Base-by-base conservation (phyloP, 345 rosid genomes). In the Streptanthus diversifolius region DNA sequence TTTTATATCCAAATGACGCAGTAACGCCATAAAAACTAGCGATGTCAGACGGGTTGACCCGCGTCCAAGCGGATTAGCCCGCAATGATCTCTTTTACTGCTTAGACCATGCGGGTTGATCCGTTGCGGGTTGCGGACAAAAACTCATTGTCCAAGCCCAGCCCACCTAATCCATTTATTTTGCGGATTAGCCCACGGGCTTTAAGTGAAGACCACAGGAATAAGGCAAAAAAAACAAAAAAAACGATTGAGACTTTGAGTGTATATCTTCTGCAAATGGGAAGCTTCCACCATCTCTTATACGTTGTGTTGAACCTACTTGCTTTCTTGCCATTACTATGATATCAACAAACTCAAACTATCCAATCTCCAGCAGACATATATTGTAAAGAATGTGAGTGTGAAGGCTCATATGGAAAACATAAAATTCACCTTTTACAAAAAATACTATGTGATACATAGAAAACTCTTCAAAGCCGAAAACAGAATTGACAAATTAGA, bases 211-310 rank as follows among this genome's bases (percentile, higher is more conserved):
- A 89, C 98, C 81, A 91, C 79, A 49, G 86, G 59, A 68, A 91
- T 75, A 71, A 93, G 90, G 61, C 74, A 90, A 8, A 91, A 47
- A 83, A 35, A 93, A 35, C 7, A 89, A 48, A 32, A 95, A 92
- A 29, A 90, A 86, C 51, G 98, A 88, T 37, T 87, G 88, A 7
- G 97, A 85, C 75, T 91, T 93, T 8, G 95, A 88, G 60, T 91
- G 91, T n/a, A 87, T 80, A 4, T 92, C 85, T 36, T 87, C 86
- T 0, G 83, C 59, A 65, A 93, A 91, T 0, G 96, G 87, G 70
- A 91, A 89, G 84, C 82, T 88, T 40, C 92, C 96, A 15, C 79
- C 77, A 74, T 88, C 97, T 2, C 80, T 92, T 21, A 86, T 80
- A 33, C 96, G 88, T 45, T 96, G 84, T 14, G 88, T 79, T 47